A percentile compares a stretch with the other conserved stretches of the same genome.
Evolutionary conservation across 75 land plant species (phyloP).

Genomic region (Cryptomeria japonica): DNA sequence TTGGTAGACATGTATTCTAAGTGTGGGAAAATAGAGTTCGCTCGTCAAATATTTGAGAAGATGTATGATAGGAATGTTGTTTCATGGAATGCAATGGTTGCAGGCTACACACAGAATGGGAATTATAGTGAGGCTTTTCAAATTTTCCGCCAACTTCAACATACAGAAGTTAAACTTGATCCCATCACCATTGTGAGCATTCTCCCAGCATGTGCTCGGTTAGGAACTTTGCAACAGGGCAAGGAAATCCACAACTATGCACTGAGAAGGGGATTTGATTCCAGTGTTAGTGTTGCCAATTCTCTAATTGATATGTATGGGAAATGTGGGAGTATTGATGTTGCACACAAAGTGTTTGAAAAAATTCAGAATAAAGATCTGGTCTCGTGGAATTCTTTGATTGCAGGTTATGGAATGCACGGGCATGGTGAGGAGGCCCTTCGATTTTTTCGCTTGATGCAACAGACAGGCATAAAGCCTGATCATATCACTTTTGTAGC

Average conservation of each 20-base stretch:
- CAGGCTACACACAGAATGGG: constrained; percentile 18
- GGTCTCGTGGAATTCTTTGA: neutral
- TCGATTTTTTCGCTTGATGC: neutral
- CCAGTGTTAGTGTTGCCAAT: constrained; percentile 16
- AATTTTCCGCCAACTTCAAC: constrained; percentile 15
- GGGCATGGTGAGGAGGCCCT: neutral
- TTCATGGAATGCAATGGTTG: constrained; percentile 38
- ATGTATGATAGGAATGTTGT: constrained; percentile 15
- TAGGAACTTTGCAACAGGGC: constrained; percentile 16
- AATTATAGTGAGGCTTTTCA: constrained; percentile 9
- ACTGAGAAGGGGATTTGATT: constrained; percentile 8
- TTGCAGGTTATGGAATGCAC: neutral
- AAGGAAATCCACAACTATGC: constrained; percentile 15
- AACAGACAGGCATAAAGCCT: neutral
- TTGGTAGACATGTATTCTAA: constrained; percentile 51
- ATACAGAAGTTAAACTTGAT: constrained; percentile 16
- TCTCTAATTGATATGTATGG: constrained; percentile 25
- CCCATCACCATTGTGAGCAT: constrained; percentile 10
- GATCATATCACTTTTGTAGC: constrained; percentile 12
- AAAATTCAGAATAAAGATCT: neutral
- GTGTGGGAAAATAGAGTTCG: constrained; percentile 26
- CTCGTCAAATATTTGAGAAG: constrained; percentile 15
- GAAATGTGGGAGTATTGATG: constrained; percentile 20
- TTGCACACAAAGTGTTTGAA: neutral
- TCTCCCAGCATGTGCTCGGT: constrained; percentile 18